These are phyloP conservation scores for Macrophomina tecta DNA, from an alignment of 2,329 filamentous ascomycete genomes.

Conservation along the genomic window DNA sequence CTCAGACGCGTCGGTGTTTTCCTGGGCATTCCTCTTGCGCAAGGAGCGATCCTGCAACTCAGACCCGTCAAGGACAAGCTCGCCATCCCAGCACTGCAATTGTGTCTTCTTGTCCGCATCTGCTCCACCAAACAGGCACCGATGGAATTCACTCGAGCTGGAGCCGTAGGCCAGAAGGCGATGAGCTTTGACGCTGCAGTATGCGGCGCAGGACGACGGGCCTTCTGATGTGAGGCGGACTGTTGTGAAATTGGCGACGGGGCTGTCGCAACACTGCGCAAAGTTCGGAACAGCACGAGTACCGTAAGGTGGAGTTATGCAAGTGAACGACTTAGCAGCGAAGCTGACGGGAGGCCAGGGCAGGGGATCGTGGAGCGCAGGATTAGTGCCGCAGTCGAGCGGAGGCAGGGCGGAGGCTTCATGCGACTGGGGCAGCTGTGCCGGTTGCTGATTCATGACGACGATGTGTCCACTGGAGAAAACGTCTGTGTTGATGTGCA, in stretches of 20 bases:
- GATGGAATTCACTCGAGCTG: conserved; percentile 7
- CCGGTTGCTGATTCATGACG: conserved; percentile 15
- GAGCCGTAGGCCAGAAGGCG: neutral
- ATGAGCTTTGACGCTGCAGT: conserved; percentile 2
- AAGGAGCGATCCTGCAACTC: conserved; percentile 1
- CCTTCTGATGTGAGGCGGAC: conserved; percentile 15
- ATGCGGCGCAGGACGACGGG: conserved; percentile 15
- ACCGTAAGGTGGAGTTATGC: conserved; percentile 5
- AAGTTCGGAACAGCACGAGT: neutral
- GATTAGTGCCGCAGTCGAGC: conserved; percentile 12
- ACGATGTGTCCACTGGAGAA: too few species aligned
- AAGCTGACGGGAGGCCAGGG: conserved; percentile 9
- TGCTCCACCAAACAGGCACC: neutral
- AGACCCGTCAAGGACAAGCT: neutral
- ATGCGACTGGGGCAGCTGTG: neutral
- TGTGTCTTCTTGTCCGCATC: neutral
- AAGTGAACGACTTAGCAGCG: conserved; percentile 3
- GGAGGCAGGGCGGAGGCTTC: neutral
- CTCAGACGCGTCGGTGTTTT: neutral
- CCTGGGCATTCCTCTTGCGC: neutral
- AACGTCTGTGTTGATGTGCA: neutral
- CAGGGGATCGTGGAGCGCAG: conserved; percentile 5
- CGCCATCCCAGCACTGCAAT: conserved; percentile 10
- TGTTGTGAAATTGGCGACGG: neutral
- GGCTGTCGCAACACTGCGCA: conserved; percentile 14